A percentile compares a stretch with the other conserved stretches of the same genome.
phyloP scores from a whole-genome alignment of 2,329 filamentous ascomycete genomes.

The Didymella sp. region DNA sequence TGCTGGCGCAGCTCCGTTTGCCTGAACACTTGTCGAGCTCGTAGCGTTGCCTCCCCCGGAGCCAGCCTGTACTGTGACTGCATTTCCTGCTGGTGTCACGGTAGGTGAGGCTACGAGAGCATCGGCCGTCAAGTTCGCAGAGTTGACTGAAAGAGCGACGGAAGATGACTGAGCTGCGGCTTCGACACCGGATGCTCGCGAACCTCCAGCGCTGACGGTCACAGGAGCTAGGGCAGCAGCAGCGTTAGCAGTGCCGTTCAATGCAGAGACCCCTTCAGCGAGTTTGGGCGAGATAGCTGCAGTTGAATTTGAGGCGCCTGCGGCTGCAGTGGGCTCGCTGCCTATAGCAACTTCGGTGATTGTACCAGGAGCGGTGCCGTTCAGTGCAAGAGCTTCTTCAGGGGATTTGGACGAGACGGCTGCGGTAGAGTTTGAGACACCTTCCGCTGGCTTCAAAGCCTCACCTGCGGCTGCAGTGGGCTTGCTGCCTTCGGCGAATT shows the following conservation, averaged over 20 bases:
- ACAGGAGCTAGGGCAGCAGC: constrained; percentile 26
- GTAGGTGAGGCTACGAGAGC: constrained; percentile 32
- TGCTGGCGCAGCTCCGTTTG: constrained; percentile 7
- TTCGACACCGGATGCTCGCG: constrained; percentile 16
- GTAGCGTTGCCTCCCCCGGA: constrained; percentile 10
- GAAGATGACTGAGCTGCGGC: constrained; percentile 20
- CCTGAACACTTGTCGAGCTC: constrained; percentile 13
- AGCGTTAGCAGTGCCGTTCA: constrained; percentile 5
- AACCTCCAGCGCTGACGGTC: constrained; percentile 25
- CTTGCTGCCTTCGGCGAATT: constrained; percentile 11
- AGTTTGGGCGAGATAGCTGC: background rate
- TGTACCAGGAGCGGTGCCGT: constrained; percentile 17
- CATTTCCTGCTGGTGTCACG: constrained; percentile 22
- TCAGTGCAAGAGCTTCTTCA: too few species aligned
- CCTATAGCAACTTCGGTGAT: constrained; percentile 17
- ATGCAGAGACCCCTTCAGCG: background rate
- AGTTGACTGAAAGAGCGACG: constrained; percentile 25
- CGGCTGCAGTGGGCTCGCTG: background rate
- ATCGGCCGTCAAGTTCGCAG: constrained; percentile 31
- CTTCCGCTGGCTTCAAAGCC: background rate
- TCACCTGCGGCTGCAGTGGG: constrained; percentile 1
- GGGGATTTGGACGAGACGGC: too few species aligned
- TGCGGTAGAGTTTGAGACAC: too few species aligned
- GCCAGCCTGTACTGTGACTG: constrained; percentile 29
- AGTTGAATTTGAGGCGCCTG: constrained; percentile 2